Base-by-base conservation (phyloP, 192 early-diverging fungal species). In the Coemansia sp. region DNA sequence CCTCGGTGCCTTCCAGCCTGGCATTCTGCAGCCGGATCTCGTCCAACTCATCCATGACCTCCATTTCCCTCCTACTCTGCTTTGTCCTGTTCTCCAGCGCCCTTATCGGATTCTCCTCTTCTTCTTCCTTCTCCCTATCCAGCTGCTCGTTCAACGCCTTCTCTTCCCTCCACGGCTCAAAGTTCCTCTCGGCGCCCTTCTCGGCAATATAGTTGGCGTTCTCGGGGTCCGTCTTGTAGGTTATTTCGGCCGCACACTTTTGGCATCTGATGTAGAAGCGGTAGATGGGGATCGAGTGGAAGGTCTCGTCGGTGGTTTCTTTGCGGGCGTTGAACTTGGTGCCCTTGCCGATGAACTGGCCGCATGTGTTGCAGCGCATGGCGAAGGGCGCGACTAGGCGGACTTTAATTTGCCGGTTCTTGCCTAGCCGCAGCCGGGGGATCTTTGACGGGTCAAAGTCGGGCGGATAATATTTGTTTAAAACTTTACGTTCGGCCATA, bases 321-420 rank as follows among this genome's bases (percentile, higher is more conserved):
- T 98, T 98, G 39, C 92, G 81, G 21, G 94, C 95, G 66, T 98
- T 97, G 81, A 98, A 97, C 56, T 98, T 98, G 61, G 94, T 98
- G 23, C 93, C 91, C 71, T 96, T 94, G 76, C 92, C 93, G 39
- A 99, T 89, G 77, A 91, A 99, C 58, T 99, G 93, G 9, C 94
- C 93, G 55, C 97, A 97, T 6, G 90, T 90, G 37, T 82, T 82
- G 79, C 97, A 99, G 38, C 90, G 89, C 97, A 99, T 99, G 2
- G 97, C 95, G 64, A 96, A 99, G 6, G 97, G 97, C 4, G 97
- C 86, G 90, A 96, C 96, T 17, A 99, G 84, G 18, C 97, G 93
- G 16, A 99, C 97, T 59, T 95, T 99, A 63, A 93, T 90, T 50
- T 96, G 92, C 18, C 79, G 81, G 82, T 87, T 86, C 61, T 89